A percentile compares a stretch with the other conserved stretches of the same genome.
Conservation (phyloP, 2,329 filamentous ascomycete genomes). For the Tolypocladium sp. region DNA sequence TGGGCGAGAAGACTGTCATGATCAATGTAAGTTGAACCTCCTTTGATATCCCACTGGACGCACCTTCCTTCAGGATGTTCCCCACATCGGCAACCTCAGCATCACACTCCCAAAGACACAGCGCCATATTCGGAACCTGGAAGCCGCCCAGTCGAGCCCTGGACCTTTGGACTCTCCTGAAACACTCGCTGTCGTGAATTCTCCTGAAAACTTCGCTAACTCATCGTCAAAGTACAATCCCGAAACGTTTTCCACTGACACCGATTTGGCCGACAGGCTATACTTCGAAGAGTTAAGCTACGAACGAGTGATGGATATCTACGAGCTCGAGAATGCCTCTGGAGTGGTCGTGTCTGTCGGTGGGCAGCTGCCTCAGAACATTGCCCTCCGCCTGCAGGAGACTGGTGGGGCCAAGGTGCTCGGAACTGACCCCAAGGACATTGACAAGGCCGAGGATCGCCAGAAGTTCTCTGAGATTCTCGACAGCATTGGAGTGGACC, state of each 20-base stretch:
- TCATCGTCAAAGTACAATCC: conserved; percentile 54
- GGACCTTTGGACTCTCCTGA: too few relatives aligned
- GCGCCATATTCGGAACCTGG: too few relatives aligned
- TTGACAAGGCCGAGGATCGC: conserved; percentile 95
- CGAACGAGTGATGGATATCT: conserved; percentile 98
- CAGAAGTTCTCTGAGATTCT: conserved; percentile 98
- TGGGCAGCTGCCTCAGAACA: conserved; percentile 95
- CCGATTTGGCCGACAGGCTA: conserved; percentile 85
- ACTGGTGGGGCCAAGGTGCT: conserved; percentile 82
- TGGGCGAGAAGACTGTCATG: conserved; percentile 97
- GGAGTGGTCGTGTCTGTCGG: conserved; percentile 94
- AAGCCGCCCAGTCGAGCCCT: too few relatives aligned
- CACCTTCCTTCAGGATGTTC: too few relatives aligned
- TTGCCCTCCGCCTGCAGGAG: conserved; percentile 88
- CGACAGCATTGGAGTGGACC: conserved; percentile 92
- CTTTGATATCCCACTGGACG: background rate
- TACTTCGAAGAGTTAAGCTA: conserved; percentile 98
- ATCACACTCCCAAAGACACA: too few relatives aligned
- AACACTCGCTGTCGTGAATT: background rate
- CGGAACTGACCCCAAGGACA: conserved; percentile 86
- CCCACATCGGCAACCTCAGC: too few relatives aligned
- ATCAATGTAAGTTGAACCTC: conserved; percentile 59
- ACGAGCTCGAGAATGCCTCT: conserved; percentile 76
- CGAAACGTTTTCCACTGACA: conserved; percentile 77
- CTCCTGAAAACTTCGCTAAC: background rate